Evolutionary conservation across 2,329 filamentous ascomycete species (phyloP).

Genomic region (Aspergillus calidoustus): DNA sequence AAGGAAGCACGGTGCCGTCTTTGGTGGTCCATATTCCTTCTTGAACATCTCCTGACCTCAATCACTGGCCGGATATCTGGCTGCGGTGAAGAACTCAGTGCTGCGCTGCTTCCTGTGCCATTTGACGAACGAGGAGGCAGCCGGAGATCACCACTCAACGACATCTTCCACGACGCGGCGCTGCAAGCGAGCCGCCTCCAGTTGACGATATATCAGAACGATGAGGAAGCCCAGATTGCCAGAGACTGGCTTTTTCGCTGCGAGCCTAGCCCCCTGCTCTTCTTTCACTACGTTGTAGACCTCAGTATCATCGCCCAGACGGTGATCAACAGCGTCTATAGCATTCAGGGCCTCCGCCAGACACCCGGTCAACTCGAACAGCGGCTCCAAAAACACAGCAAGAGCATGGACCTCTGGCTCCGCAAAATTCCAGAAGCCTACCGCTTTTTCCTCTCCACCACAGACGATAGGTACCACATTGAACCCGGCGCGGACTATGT

Average conservation of each 20-base stretch:
- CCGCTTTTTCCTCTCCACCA: slow-evolving; percentile 36
- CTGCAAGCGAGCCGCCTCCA: slow-evolving; percentile 30
- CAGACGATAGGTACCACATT: slow-evolving; percentile 27
- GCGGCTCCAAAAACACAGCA: slow-evolving; percentile 37
- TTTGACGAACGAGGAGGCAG: slow-evolving; percentile 42
- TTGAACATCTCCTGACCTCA: slow-evolving; percentile 47
- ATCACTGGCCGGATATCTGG: slow-evolving; percentile 49
- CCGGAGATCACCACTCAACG: slow-evolving; percentile 28
- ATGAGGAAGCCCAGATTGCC: slow-evolving; percentile 15
- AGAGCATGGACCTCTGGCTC: slow-evolving; percentile 42
- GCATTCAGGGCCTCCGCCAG: slow-evolving; percentile 41
- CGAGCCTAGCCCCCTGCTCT: slow-evolving; percentile 38
- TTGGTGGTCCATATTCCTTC: slow-evolving; percentile 49
- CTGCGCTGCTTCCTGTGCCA: slow-evolving; percentile 42
- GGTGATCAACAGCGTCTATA: slow-evolving; percentile 45
- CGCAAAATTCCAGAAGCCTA: slow-evolving; percentile 38
- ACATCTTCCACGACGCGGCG: slow-evolving; percentile 30
- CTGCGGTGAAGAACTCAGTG: slow-evolving; percentile 44
- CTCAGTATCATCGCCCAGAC: slow-evolving; percentile 42
- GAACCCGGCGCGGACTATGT: slow-evolving; percentile 22
- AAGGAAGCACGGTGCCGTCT: slow-evolving; percentile 48
- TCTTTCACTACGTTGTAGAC: slow-evolving; percentile 45
- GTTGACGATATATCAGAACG: slow-evolving; percentile 34
- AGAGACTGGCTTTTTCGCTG: slow-evolving; percentile 29
- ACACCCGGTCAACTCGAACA: slow-evolving; percentile 37